A percentile compares a stretch with the other conserved stretches of the same genome.
These are phyloP conservation scores for Botrytis deweyae DNA, from an alignment of 2,329 filamentous ascomycete species.

Conservation along the genomic window DNA sequence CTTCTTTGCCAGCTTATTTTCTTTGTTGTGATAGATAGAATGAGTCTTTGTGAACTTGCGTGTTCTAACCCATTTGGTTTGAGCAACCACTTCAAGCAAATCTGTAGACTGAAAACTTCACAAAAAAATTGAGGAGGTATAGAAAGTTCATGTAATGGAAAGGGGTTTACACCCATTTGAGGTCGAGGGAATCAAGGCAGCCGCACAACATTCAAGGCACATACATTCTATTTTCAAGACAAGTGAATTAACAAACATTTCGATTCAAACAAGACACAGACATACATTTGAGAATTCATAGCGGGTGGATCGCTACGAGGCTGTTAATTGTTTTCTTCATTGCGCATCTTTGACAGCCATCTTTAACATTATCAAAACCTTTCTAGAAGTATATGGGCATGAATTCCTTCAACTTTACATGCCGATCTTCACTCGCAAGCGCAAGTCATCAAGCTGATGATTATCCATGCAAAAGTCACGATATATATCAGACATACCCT, in stretches of 20 bases:
- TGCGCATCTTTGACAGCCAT: neutral
- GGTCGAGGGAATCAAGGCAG: neutral
- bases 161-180: neutral
- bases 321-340: neutral
- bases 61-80: neutral
- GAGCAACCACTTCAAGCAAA: neutral
- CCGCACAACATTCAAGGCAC: neutral
- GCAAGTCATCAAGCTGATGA: neutral
- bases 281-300: neutral
- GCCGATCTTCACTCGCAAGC: neutral
- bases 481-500: neutral
- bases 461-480: conserved; percentile 3
- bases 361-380: neutral
- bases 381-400: neutral
- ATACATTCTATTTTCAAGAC: neutral
- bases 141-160: neutral
- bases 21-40: conserved; percentile 1
- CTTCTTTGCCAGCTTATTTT: neutral
- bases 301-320: too few relatives aligned
- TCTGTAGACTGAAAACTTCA: neutral
- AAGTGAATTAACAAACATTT: neutral
- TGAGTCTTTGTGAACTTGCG: neutral
- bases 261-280: neutral
- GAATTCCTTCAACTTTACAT: neutral
- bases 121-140: neutral